Conservation (phyloP, 1,284 basidiomycete genomes). For the Rhodotorula sp. region DNA sequence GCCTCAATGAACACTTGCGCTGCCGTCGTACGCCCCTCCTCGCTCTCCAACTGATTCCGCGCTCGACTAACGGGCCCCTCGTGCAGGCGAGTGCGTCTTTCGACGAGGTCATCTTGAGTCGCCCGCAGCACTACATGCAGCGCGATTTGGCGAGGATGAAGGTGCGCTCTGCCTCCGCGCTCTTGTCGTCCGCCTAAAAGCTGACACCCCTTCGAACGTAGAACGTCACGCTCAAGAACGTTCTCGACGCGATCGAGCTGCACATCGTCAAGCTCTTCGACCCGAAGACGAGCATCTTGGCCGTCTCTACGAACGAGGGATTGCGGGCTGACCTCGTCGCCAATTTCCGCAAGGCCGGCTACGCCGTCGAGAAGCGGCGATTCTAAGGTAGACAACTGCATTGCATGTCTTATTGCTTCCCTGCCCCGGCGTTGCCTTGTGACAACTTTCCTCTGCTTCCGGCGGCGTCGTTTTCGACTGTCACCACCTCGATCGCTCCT, state of each 20-base stretch:
- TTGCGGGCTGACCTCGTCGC: constrained; percentile 51
- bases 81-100: constrained; percentile 71
- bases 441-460: too few species aligned
- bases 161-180: constrained; percentile 33
- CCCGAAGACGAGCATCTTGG: constrained; percentile 68
- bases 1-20: constrained; percentile 75
- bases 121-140: constrained; percentile 68
- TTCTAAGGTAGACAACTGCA: not conserved
- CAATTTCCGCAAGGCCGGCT: constrained; percentile 1
- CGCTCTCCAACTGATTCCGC: not conserved
- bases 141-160: constrained; percentile 70
- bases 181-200: not conserved
- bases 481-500: not conserved
- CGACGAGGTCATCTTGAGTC: constrained; percentile 74
- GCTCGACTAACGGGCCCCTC: not conserved
- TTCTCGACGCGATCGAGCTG: constrained; percentile 64
- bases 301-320: constrained; percentile 75
- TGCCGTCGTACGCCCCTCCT: constrained; percentile 63
- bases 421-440: not conserved
- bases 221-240: constrained; percentile 71
- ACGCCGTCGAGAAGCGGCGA: not conserved
- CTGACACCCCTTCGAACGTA: constrained; percentile 45
- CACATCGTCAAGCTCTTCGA: constrained; percentile 86
- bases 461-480: not conserved
- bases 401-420: not conserved